Evolutionary conservation across 2,329 filamentous ascomycete genomes (phyloP).

Genomic region (Oidium heveae): DNA sequence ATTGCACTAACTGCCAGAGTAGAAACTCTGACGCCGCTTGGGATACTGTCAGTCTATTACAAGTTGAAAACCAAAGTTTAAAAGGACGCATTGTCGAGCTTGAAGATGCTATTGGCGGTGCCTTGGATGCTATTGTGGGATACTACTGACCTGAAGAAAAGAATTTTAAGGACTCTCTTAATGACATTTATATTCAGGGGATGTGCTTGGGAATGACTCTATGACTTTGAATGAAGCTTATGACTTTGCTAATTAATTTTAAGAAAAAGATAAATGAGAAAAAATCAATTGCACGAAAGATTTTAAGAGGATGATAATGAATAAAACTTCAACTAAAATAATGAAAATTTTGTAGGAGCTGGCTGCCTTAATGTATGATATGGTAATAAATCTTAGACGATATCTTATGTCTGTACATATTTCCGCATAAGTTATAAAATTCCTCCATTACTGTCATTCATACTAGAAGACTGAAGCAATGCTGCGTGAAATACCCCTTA

Average conservation of each 20-base stretch:
- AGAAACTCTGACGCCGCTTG: constrained; percentile 33
- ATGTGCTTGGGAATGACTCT: background rate
- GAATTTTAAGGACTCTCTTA: background rate
- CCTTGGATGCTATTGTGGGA: constrained; percentile 17
- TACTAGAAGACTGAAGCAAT: no score
- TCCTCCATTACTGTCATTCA: no score
- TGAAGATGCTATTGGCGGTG: constrained; percentile 33
- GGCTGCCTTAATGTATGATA: no score
- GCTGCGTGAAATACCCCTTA: no score
- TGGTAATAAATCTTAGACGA: no score
- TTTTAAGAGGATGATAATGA: no score
- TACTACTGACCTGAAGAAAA: background rate
- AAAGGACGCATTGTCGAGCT: constrained; percentile 33
- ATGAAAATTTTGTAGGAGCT: no score
- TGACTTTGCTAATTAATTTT: background rate
- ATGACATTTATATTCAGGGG: background rate
- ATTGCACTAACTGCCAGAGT: constrained; percentile 31
- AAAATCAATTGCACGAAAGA: background rate
- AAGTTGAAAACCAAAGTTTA: constrained; percentile 34
- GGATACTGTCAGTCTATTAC: constrained; percentile 35
- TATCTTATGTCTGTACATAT: no score
- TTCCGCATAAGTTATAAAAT: no score
- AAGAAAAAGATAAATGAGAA: background rate
- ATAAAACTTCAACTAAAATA: no score
- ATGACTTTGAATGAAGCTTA: background rate